Evolutionary conservation across 1,284 basidiomycete species (phyloP).

Genomic region (Tilletia walkeri): DNA sequence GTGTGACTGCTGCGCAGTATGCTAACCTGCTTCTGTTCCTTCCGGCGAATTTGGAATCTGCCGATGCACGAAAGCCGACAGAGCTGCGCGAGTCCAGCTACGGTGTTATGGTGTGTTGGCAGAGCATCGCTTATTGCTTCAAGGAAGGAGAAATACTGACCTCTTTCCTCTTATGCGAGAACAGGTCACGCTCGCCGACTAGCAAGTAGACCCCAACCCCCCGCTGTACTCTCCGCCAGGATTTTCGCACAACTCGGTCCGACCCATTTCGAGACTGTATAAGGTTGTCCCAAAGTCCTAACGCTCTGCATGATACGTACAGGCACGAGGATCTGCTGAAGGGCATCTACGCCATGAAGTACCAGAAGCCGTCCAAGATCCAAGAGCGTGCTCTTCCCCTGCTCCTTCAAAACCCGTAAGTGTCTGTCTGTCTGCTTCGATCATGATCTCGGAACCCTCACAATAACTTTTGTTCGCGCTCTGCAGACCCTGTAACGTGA

Average conservation of each 20-base stretch:
- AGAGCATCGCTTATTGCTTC: background rate
- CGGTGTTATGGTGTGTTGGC: constrained; percentile 31
- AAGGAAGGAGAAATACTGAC: background rate
- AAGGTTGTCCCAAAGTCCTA: background rate
- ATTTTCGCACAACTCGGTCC: constrained; percentile 71
- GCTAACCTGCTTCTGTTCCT: background rate
- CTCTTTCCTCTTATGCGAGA: background rate
- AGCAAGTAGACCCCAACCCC: constrained; percentile 92
- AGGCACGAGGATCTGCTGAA: constrained; percentile 79
- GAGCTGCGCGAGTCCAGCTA: constrained; percentile 43
- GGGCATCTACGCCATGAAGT: constrained; percentile 94
- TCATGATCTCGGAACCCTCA: background rate
- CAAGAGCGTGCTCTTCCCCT: constrained; percentile 95
- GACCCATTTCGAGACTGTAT: too few relatives aligned
- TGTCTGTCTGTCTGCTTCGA: constrained; percentile 21
- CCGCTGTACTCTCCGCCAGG: constrained; percentile 84
- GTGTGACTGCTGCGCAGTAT: too few relatives aligned
- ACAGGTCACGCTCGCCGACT: constrained; percentile 96
- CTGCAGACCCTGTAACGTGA: constrained; percentile 73
- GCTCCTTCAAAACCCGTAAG: constrained; percentile 83
- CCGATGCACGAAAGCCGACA: background rate
- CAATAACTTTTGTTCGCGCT: too few relatives aligned
- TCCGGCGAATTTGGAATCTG: too few relatives aligned
- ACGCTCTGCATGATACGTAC: background rate
- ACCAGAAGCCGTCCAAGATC: constrained; percentile 97